Conservation (phyloP, 1,284 basidiomycete species). For the Puccinia novopanici region DNA sequence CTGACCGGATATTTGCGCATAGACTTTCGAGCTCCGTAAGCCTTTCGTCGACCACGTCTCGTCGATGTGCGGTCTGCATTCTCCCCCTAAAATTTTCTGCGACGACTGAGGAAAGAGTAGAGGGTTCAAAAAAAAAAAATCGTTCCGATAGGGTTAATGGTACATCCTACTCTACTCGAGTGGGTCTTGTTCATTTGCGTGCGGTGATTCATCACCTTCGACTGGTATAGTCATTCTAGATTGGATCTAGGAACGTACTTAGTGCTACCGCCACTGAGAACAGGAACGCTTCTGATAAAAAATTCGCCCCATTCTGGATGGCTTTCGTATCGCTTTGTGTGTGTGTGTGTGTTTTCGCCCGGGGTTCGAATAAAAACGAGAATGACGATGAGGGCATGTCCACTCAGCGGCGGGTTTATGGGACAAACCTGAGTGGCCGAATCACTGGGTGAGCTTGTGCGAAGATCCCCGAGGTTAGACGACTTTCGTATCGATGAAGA, state of each 20-base stretch:
- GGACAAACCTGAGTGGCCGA: constrained; percentile 25
- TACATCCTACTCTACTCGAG: no score
- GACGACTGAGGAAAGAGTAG: neutral
- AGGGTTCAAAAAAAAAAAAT: neutral
- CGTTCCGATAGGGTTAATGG: neutral
- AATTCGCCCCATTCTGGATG: constrained; percentile 44
- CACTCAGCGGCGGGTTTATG: neutral
- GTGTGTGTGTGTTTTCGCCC: neutral
- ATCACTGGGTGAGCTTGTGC: constrained; percentile 17
- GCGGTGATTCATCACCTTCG: neutral
- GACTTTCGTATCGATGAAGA: constrained; percentile 42
- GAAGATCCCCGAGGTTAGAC: constrained; percentile 29
- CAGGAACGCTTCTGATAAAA: constrained; percentile 47
- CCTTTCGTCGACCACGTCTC: constrained; percentile 29
- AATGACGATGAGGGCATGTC: no score
- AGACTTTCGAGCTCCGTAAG: constrained; percentile 34
- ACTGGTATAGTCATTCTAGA: neutral
- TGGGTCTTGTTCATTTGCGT: no score
- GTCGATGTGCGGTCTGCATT: constrained; percentile 27
- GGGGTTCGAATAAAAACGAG: neutral
- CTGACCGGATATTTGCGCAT: constrained; percentile 29
- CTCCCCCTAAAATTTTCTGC: constrained; percentile 34
- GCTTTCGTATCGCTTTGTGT: constrained; percentile 36
- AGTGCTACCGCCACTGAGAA: constrained; percentile 33
- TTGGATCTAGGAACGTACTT: constrained; percentile 14